Conservation (phyloP, 345 rosid genomes). For the Clarkia xantiana region DNA sequence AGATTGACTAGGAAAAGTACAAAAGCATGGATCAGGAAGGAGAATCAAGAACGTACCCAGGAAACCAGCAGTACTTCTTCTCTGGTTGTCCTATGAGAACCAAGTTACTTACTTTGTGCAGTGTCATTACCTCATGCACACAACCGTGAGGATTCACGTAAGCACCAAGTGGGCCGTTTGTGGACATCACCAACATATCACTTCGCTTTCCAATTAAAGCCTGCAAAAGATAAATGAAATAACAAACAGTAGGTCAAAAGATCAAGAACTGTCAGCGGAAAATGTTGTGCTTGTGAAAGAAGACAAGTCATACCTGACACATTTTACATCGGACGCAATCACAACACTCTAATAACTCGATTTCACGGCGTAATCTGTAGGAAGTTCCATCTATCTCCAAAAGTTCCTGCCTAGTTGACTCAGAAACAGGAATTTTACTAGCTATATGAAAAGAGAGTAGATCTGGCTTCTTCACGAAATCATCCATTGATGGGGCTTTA, state of each 20-base stretch:
- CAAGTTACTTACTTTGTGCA: conserved; percentile 52
- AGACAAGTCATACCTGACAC: conserved; percentile 40
- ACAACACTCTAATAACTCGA: conserved; percentile 58
- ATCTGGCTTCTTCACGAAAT: conserved; percentile 61
- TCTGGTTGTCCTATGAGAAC: conserved; percentile 31
- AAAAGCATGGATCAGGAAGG: neutral
- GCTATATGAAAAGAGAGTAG: conserved; percentile 74
- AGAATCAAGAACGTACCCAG: conserved; percentile 50
- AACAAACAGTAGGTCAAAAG: neutral
- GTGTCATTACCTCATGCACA: conserved; percentile 80
- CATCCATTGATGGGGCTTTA: conserved; percentile 63
- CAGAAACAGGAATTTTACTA: conserved; percentile 89
- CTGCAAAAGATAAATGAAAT: conserved; percentile 21
- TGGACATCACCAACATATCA: conserved; percentile 95
- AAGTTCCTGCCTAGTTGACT: conserved; percentile 79
- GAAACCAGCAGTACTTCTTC: conserved; percentile 89
- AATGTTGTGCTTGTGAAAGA: neutral
- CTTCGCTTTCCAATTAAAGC: conserved; percentile 67
- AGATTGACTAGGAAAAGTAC: too few relatives aligned
- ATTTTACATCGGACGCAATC: conserved; percentile 64
- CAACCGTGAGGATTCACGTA: conserved; percentile 62
- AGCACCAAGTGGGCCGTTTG: conserved; percentile 95
- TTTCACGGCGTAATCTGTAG: conserved; percentile 74
- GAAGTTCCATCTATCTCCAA: conserved; percentile 83
- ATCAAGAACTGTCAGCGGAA: neutral